Conservation (phyloP, 805 yeast genomes). For the Ascoidea rubescens region DNA sequence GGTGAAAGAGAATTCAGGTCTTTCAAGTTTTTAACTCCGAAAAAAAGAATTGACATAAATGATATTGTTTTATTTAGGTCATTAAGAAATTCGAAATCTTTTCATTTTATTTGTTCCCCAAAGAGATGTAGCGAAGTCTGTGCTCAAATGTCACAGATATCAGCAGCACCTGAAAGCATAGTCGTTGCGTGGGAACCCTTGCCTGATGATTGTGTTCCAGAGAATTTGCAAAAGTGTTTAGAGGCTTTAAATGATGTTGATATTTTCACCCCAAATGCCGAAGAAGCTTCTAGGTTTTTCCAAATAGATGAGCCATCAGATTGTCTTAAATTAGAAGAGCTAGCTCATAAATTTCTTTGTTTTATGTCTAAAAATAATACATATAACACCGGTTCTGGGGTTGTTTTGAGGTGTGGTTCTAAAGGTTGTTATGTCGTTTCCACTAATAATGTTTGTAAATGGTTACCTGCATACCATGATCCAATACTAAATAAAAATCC, state of each 20-base stretch:
- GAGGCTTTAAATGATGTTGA: constrained; percentile 31
- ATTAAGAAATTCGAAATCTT: constrained; percentile 27
- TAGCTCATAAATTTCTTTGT: constrained; percentile 27
- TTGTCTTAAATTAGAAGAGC: constrained; percentile 23
- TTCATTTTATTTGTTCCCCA: constrained; percentile 69
- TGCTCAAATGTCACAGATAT: constrained; percentile 18
- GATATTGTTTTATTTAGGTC: constrained; percentile 33
- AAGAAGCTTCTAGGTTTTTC: constrained; percentile 62
- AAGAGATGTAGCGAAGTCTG: constrained; percentile 36
- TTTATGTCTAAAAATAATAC: constrained; percentile 21
- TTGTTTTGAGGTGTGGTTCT: constrained; percentile 66
- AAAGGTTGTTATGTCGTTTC: constrained; percentile 46
- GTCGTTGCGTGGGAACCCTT: constrained; percentile 72
- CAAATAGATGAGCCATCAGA: constrained; percentile 31
- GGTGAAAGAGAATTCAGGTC: constrained; percentile 43
- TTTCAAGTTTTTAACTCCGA: constrained; percentile 51
- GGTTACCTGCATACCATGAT: constrained; percentile 69
- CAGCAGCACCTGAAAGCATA: constrained; percentile 18
- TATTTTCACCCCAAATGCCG: constrained; percentile 71
- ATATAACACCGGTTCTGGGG: constrained; percentile 24
- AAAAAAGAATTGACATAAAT: constrained; percentile 38
- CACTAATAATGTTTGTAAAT: constrained; percentile 14
- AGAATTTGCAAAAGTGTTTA: constrained; percentile 25
- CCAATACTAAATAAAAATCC: constrained; percentile 19
- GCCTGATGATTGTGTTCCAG: constrained; percentile 57